Evolutionary conservation across 2,329 filamentous ascomycete genomes (phyloP).

Genomic region (Dactylellina leptospora): DNA sequence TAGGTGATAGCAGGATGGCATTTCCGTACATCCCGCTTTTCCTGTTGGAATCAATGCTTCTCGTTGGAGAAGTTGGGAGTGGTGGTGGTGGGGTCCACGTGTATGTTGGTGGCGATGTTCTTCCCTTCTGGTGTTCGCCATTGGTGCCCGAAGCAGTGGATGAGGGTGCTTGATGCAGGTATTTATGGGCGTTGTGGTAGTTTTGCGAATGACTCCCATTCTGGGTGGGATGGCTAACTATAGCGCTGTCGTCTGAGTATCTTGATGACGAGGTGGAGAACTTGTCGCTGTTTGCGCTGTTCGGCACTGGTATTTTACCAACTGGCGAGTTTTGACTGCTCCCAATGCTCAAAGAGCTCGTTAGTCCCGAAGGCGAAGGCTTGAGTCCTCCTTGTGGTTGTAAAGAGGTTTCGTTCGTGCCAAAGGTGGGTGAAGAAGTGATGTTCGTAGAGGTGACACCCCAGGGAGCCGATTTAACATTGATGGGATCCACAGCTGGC

Average conservation of each 20-base stretch:
- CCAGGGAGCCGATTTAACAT: conserved; percentile 46
- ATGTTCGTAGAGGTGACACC: conserved; percentile 43
- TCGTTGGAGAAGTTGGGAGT: conserved; percentile 23
- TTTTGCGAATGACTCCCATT: background rate
- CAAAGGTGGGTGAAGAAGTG: conserved; percentile 43
- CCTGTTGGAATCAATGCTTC: conserved; percentile 4
- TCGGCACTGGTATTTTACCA: conserved; percentile 9
- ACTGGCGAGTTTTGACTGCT: conserved; percentile 44
- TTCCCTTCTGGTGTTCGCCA: conserved; percentile 27
- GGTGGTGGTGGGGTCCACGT: conserved; percentile 43
- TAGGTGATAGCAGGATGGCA: conserved; percentile 42
- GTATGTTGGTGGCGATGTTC: conserved; percentile 44
- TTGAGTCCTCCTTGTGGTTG: conserved; percentile 20
- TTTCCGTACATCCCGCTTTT: conserved; percentile 40
- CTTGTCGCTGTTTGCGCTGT: conserved; percentile 15
- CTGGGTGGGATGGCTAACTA: background rate
- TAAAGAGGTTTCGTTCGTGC: conserved; percentile 1
- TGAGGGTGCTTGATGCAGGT: background rate
- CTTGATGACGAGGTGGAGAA: conserved; percentile 30
- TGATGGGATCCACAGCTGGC: conserved; percentile 27
- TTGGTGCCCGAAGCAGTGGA: conserved; percentile 3
- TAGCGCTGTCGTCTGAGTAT: conserved; percentile 39
- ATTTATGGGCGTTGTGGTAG: conserved; percentile 18
- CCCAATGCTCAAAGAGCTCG: conserved; percentile 39
- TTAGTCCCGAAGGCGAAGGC: conserved; percentile 31